Evolutionary conservation across 164 flowering plant species (phyloP).

Genomic region (Warburgia ugandensis): DNA sequence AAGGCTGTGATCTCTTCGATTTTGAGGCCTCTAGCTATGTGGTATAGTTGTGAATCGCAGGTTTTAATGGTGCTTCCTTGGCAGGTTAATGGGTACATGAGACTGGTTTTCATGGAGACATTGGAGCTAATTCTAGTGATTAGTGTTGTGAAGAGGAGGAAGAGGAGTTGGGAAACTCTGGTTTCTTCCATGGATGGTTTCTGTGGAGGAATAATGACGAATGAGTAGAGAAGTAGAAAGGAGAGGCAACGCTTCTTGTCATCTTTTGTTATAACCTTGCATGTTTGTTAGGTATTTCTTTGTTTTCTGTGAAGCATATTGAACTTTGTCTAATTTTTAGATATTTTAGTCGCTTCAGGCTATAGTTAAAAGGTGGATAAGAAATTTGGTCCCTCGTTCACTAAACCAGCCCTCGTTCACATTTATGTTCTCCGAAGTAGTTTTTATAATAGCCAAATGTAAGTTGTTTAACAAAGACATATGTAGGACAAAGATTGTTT

Average conservation of each 20-base stretch:
- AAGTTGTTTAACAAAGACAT: no score
- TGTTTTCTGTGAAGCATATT: no score
- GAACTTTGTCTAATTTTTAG: no score
- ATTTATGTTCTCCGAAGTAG: no score
- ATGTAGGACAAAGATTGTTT: no score
- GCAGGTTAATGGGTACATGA: conserved; percentile 33
- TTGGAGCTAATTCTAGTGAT: conserved; percentile 3
- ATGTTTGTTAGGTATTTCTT: no score
- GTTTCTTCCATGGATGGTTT: conserved; percentile 4
- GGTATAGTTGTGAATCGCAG: conserved; percentile 50
- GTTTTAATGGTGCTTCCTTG: conserved; percentile 15
- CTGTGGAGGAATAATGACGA: neutral
- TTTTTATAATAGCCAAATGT: no score
- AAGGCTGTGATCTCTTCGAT: conserved; percentile 24
- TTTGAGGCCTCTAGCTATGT: conserved; percentile 21
- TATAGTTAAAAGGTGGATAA: no score
- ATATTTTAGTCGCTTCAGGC: no score
- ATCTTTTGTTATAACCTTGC: no score
- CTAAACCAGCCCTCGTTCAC: no score
- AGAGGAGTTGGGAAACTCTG: conserved; percentile 25
- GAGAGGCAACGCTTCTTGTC: conserved; percentile 6
- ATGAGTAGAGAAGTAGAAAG: conserved; percentile 2
- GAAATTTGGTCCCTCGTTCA: no score
- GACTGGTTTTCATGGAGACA: conserved; percentile 1
- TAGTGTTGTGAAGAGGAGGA: conserved; percentile 13